These are phyloP conservation scores for Zhuliangozyma blackwelliae DNA, from an alignment of 1,139 yeast species.

Conservation along the genomic window DNA sequence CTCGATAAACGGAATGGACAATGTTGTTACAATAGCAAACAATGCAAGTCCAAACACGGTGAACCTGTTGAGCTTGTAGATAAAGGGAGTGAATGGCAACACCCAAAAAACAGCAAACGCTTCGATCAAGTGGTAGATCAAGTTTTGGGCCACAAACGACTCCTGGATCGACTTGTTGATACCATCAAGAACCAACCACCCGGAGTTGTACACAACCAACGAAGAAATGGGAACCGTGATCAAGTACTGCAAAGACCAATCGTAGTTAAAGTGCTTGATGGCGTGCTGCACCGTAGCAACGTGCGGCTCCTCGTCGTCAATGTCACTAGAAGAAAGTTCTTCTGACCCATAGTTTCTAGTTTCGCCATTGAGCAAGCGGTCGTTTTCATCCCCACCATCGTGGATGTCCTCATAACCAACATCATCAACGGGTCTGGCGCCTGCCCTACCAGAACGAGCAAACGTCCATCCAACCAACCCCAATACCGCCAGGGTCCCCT, in stretches of 20 bases:
- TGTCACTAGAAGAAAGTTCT: constrained; percentile 1
- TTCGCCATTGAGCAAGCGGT: constrained; percentile 19
- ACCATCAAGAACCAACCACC: constrained; percentile 57
- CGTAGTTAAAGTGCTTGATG: constrained; percentile 53
- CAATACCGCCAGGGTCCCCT: constrained; percentile 48
- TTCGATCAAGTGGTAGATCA: constrained; percentile 44
- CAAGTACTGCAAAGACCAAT: constrained; percentile 75
- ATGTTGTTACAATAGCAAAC: constrained; percentile 31
- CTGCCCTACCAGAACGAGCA: not conserved
- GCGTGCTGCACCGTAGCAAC: constrained; percentile 8
- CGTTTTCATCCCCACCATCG: too few relatives aligned
- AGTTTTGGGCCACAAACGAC: constrained; percentile 40
- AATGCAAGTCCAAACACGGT: constrained; percentile 34
- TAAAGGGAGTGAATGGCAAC: constrained; percentile 64
- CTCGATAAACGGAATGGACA: constrained; percentile 30
- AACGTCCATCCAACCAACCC: constrained; percentile 53
- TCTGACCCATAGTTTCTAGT: constrained; percentile 8
- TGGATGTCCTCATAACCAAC: too few relatives aligned
- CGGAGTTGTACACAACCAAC: constrained; percentile 46
- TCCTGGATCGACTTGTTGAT: constrained; percentile 70
- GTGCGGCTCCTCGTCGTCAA: constrained; percentile 10
- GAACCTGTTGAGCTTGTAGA: constrained; percentile 60
- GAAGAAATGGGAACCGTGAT: constrained; percentile 64
- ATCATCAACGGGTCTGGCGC: too few relatives aligned
- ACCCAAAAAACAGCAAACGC: constrained; percentile 38